Base-by-base conservation (phyloP, 116 monocot genomes). In the Papilionanthe hybrid region DNA sequence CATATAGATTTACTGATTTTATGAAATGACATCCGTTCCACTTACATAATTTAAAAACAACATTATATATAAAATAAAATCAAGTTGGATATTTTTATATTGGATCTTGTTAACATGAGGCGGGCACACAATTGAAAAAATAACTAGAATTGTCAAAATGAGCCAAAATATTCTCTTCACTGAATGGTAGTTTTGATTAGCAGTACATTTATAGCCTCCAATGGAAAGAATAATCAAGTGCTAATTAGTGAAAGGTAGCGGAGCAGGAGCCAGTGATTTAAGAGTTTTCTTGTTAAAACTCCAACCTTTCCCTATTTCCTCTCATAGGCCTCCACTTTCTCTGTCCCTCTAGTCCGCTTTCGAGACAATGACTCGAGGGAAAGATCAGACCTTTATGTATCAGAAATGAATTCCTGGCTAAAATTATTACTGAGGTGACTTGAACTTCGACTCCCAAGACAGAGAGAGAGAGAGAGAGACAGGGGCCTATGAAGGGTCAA, bases 261-360 rank as follows among this genome's bases (percentile, higher is more conserved):
- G 83, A 80, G 84, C 73, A 55, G 78, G 85, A 85, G 85, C 83
- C 78, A 53, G 88, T 86, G 84, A 89, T 81, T 89, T 86, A 66
- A 84, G 81, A 79, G 82, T 60, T 76, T 55, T 67, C 86, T 69
- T 75, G 29, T 23, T 78, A 83, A 83, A 83, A 77, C 48, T 82
- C 68, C 77, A n/a, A 82, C n/a, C 63, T 75, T 71, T 80, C 67
- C 12, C 7, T 68, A 49, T 15, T 81, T 9, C 79, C 76, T 82
- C 72, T 66, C 68, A 80, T 47, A 65, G 77, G 66, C 75, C 23
- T 45, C 45, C 60, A 23, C 60, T 60, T 53, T 60, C 60, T 60
- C 76, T 73, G 79, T 45, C 79, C 76, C 79, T 79, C 66, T 55
- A 55, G 23, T 12, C 73, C 43, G 75, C 79, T 76, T 84, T 76